Evolutionary conservation across 345 rosid genomes (phyloP), one percentile per base, ranked within the genome.

Genomic region (Psidium friedrichsthalianum): DNA sequence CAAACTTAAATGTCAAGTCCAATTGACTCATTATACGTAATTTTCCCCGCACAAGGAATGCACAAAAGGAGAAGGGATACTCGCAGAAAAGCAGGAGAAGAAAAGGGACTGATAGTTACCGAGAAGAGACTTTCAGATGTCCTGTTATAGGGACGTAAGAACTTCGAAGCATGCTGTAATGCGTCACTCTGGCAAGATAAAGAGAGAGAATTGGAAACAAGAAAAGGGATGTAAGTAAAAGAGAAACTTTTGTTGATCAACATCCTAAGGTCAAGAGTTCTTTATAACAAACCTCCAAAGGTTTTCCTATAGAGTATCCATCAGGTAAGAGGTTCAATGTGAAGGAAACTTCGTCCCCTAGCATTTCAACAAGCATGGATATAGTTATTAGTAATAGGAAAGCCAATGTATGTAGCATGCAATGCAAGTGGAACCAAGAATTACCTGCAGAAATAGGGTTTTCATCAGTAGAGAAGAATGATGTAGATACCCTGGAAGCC

Each of bases 331-430:
- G 97, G 87, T 91, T 93, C 91, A 98, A 91, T 5, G 88, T 83
- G 86, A 95, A 92, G 69, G 99, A 96, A 87, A 91, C 94, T 90
- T 95, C 98, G 87, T 92, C 92, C 12, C 89, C 99, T 96, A 92
- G 85, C 74, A 53, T 56, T 51, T 88, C 84, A 88, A 76, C 88
- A 59, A 56, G 88, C 84, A 86, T n/a, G 86, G 82, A 36, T 80
- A 85, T 56, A 51, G 56, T 21, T 55, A 1, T 42, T 76, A 74
- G 27, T 82, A 85, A 7, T 20, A 69, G 74, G 84, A 84, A 82
- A 25, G 49, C 85, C 51, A 83, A 57, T 82, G 44, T 74, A 84
- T 61, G 32, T 56, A 58, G 20, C 74, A 14, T 29, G 51, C 59
- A 64, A 82, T 25, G 20, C 10, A 74, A 84, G 61, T 12, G 44